Percentiles rank a stretch among this genome's conserved stretches.
Conservation (phyloP, 1,139 yeast species). For the Pneumocystis carinii region DNA sequence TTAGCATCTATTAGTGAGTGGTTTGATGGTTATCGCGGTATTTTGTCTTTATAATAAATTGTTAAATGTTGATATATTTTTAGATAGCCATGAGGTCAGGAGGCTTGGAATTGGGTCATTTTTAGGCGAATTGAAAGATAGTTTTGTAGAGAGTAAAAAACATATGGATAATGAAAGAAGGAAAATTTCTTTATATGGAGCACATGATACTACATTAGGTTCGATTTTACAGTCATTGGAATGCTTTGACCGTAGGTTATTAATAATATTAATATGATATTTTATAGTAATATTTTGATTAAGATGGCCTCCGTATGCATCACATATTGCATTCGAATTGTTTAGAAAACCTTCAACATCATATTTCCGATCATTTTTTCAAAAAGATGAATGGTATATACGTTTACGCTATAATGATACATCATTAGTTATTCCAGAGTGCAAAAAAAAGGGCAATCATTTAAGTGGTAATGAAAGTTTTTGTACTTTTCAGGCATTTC, state of each 20-base stretch:
- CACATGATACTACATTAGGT: conserved; percentile 18
- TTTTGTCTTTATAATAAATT: conserved; percentile 6
- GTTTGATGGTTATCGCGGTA: conserved; percentile 15
- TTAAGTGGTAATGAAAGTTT: conserved; percentile 10
- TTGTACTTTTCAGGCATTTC: conserved; percentile 15
- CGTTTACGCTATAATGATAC: conserved; percentile 16
- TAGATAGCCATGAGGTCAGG: conserved; percentile 5
- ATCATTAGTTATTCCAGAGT: conserved; percentile 13
- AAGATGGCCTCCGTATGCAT: conserved; percentile 2
- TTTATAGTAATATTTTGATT: conserved; percentile 10
- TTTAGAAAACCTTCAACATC: background rate
- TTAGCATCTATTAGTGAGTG: conserved; percentile 16
- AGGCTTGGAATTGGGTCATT: conserved; percentile 13
- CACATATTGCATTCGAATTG: background rate
- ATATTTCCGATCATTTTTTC: conserved; percentile 2
- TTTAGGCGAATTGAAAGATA: conserved; percentile 9
- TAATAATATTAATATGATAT: conserved; percentile 15
- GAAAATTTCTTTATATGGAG: conserved; percentile 16
- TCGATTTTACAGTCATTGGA: conserved; percentile 15
- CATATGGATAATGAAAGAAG: conserved; percentile 6
- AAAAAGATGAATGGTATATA: conserved; percentile 10
- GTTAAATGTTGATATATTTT: background rate
- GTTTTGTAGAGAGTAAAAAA: background rate
- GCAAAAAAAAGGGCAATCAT: conserved; percentile 11
- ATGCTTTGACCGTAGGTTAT: conserved; percentile 16